Conservation (phyloP, 371 early-diverging fungal genomes). For the Circinella minor region DNA sequence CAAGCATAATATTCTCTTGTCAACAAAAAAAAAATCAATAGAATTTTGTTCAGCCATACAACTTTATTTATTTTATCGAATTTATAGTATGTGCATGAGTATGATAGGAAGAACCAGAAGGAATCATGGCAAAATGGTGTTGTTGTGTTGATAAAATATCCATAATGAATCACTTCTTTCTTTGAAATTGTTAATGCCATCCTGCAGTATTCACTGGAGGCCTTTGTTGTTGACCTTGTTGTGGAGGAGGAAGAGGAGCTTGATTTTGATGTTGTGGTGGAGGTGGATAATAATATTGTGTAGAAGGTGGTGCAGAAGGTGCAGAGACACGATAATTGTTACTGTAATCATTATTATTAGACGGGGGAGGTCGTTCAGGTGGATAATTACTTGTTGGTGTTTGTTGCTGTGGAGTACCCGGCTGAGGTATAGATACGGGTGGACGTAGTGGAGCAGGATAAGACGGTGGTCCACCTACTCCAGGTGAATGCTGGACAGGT, state of each 20-base stretch:
- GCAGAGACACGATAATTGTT: conserved; percentile 5
- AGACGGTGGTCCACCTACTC: not conserved
- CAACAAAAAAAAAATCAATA: too few relatives aligned
- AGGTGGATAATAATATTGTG: conserved; percentile 8
- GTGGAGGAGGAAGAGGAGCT: not conserved
- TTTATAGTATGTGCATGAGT: too few relatives aligned
- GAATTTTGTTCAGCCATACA: too few relatives aligned
- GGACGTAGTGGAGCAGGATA: conserved; percentile 5
- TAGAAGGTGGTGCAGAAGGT: conserved; percentile 13
- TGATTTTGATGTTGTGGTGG: conserved; percentile 11
- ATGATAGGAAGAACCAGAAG: too few relatives aligned
- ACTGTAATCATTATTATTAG: too few relatives aligned
- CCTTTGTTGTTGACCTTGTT: not conserved
- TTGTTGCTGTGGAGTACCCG: not conserved
- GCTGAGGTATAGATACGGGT: not conserved
- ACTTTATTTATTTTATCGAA: too few relatives aligned
- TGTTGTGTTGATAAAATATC: too few relatives aligned
- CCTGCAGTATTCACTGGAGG: conserved; percentile 6
- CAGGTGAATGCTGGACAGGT: conserved; percentile 7
- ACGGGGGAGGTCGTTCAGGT: conserved; percentile 7
- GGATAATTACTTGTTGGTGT: conserved; percentile 3
- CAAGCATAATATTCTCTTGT: too few relatives aligned
- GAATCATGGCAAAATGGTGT: too few relatives aligned
- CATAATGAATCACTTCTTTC: not conserved
- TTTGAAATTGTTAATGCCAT: not conserved